Percentiles rank a stretch among this genome's conserved stretches.
phyloP scores from a whole-genome alignment of 2,329 filamentous ascomycete species.

The Neofusicoccum sp. region DNA sequence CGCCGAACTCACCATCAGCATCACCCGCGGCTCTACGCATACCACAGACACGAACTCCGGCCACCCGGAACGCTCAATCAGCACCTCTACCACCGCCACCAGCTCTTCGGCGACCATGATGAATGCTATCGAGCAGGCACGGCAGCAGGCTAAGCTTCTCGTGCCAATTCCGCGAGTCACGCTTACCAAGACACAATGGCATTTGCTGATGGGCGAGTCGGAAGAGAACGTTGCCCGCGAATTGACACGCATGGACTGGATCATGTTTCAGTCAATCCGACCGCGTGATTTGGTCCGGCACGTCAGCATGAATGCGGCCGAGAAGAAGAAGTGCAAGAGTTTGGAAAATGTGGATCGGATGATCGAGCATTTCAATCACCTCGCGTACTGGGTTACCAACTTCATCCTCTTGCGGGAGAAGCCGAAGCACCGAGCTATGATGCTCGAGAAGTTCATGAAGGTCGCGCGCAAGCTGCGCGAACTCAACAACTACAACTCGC shows the following conservation, averaged over 20 bases:
- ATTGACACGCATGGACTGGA: constrained; percentile 94
- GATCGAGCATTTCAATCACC: constrained; percentile 76
- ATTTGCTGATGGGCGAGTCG: constrained; percentile 82
- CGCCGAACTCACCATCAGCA: constrained; percentile 12
- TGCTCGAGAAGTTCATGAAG: constrained; percentile 94
- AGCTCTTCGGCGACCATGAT: constrained; percentile 54
- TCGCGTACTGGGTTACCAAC: constrained; percentile 59
- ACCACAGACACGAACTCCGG: not conserved
- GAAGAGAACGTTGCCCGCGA: constrained; percentile 88
- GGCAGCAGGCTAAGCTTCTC: constrained; percentile 73
- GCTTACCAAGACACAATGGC: constrained; percentile 85
- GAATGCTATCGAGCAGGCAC: constrained; percentile 75
- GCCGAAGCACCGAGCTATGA: constrained; percentile 87
- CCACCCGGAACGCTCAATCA: constrained; percentile 16
- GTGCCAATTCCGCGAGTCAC: constrained; percentile 69
- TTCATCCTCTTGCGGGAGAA: constrained; percentile 81
- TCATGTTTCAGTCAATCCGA: constrained; percentile 94
- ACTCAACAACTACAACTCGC: constrained; percentile 94
- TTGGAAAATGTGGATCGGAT: constrained; percentile 89
- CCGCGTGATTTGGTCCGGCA: constrained; percentile 92
- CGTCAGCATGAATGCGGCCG: constrained; percentile 72
- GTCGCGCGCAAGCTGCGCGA: constrained; percentile 82
- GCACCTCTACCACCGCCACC: constrained; percentile 28
- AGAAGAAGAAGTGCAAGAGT: constrained; percentile 74
- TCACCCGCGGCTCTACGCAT: not conserved